Evolutionary conservation across 768 basidiomycete genomes (phyloP).

Genomic region (Boletus patriciae): DNA sequence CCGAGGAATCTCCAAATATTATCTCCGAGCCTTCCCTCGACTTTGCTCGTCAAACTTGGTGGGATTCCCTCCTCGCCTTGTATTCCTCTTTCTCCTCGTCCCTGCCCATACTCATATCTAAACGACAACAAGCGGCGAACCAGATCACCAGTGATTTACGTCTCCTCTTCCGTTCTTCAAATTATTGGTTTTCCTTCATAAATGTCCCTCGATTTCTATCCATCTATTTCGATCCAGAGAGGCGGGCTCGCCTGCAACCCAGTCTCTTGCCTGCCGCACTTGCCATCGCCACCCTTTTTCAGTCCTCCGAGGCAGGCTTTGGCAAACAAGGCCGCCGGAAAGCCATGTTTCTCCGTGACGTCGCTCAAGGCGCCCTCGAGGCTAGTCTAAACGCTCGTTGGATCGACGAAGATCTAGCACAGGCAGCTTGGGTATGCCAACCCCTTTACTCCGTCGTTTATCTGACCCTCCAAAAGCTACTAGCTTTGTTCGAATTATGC

Average conservation of each 20-base stretch:
- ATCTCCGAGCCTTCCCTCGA: constrained; percentile 58
- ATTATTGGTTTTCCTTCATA: constrained; percentile 74
- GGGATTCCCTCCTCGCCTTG: constrained; percentile 64
- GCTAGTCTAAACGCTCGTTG: constrained; percentile 68
- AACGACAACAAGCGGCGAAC: constrained; percentile 48
- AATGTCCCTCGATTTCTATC: constrained; percentile 68
- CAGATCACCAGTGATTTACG: constrained; percentile 56
- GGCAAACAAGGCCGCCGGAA: constrained; percentile 53
- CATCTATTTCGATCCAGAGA: constrained; percentile 54
- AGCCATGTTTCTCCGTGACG: constrained; percentile 61
- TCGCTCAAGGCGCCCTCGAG: constrained; percentile 69
- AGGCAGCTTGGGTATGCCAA: constrained; percentile 70
- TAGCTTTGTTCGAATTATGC: constrained; percentile 72
- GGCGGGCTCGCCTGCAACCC: constrained; percentile 62
- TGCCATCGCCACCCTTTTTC: constrained; percentile 65
- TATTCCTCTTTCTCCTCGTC: constrained; percentile 43
- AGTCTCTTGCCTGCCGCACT: constrained; percentile 62
- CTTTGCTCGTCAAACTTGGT: constrained; percentile 75
- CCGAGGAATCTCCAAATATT: constrained; percentile 30
- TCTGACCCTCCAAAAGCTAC: constrained; percentile 43
- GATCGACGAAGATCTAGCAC: constrained; percentile 71
- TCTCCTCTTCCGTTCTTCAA: constrained; percentile 62
- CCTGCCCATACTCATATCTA: constrained; percentile 37
- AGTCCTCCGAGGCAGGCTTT: constrained; percentile 61
- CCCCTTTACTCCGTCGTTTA: constrained; percentile 1